Evolutionary conservation across 371 early-diverging fungal species (phyloP).

Genomic region (Fennellomyces sp.): DNA sequence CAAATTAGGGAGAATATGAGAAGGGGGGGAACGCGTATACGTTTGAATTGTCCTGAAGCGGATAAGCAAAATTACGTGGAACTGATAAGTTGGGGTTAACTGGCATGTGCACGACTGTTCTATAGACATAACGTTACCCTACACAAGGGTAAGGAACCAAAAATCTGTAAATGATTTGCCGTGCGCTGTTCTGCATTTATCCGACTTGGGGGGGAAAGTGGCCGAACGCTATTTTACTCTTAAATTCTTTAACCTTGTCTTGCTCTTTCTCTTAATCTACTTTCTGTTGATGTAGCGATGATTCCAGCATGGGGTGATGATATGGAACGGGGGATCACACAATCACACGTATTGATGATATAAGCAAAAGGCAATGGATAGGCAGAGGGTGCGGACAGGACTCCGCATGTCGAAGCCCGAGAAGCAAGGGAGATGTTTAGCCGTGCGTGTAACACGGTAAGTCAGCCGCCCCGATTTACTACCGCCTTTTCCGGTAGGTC

Average conservation of each 20-base stretch:
- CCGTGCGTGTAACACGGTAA: slow-evolving; percentile 20
- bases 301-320: too few species aligned
- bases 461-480: slow-evolving; percentile 15
- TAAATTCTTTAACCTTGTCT: background rate
- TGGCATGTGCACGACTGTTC: background rate
- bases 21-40: background rate
- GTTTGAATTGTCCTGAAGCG: background rate
- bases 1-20: background rate
- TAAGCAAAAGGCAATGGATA: background rate
- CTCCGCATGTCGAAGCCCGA: slow-evolving; percentile 14
- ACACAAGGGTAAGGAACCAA: background rate
- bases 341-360: background rate
- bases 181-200: slow-evolving; percentile 9
- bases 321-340: too few species aligned
- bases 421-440: slow-evolving; percentile 22
- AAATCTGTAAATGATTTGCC: slow-evolving; percentile 16
- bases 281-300: too few species aligned
- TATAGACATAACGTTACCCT: background rate
- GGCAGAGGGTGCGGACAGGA: background rate
- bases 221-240: too few species aligned
- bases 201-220: slow-evolving; percentile 5
- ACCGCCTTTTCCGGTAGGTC: slow-evolving; percentile 17
- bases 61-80: background rate
- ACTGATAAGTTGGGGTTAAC: background rate
- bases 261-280: background rate